Evolutionary conservation across 441 rosid genomes (phyloP).

Genomic region (Jatropha multifida): DNA sequence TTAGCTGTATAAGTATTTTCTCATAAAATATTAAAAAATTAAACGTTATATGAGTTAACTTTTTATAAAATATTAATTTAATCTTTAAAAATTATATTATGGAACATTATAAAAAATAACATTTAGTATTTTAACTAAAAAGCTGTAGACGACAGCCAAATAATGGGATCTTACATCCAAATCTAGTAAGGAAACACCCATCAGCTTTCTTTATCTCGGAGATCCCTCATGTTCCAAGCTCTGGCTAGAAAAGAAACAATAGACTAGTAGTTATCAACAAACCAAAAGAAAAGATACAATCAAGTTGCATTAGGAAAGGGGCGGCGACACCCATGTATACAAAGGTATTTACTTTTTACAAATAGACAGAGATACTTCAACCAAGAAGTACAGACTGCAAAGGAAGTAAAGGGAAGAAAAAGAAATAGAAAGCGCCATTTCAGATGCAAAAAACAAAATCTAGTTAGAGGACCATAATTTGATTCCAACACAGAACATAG

Average conservation of each 20-base stretch:
- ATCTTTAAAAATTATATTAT: too few species aligned
- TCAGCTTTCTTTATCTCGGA: not conserved
- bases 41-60: too few species aligned
- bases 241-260: slow-evolving; percentile 7
- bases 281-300: slow-evolving; percentile 2
- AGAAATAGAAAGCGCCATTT: not conserved
- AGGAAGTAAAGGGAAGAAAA: not conserved
- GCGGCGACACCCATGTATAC: not conserved
- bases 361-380: not conserved
- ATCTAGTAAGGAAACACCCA: slow-evolving; percentile 10
- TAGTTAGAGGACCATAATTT: slow-evolving; percentile 4
- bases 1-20: too few species aligned
- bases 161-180: slow-evolving; percentile 7
- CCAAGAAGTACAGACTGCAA: not conserved
- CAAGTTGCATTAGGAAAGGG: not conserved
- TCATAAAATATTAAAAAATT: too few species aligned
- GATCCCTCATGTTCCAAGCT: slow-evolving; percentile 7
- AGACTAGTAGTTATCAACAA: slow-evolving; percentile 8
- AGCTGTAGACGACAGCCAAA: not conserved
- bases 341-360: not conserved
- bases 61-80: too few species aligned
- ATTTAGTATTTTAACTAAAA: too few species aligned
- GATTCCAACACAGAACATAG: not conserved
- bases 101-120: too few species aligned
- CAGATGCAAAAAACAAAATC: not conserved